These are phyloP conservation scores for Tirmania nivea DNA, from an alignment of 495 filamentous ascomycete species.

Conservation along the genomic window DNA sequence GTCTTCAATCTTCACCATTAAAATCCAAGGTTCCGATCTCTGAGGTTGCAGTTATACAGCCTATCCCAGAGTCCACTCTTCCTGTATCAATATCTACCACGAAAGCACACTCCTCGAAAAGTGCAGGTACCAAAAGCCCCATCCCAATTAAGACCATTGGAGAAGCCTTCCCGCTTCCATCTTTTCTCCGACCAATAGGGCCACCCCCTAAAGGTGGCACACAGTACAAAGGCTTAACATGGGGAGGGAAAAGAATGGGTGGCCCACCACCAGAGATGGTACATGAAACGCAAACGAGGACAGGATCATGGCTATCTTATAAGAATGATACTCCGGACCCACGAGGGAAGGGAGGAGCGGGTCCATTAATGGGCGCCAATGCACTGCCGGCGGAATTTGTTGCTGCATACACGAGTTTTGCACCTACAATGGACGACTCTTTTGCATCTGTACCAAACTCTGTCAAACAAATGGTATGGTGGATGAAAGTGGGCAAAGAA, in stretches of 20 bases:
- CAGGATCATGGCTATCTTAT: constrained; percentile 33
- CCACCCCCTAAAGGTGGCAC: constrained; percentile 24
- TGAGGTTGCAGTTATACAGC: constrained; percentile 6
- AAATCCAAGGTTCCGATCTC: not conserved
- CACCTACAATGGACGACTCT: constrained; percentile 43
- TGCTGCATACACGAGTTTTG: constrained; percentile 46
- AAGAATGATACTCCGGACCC: constrained; percentile 7
- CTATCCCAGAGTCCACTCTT: constrained; percentile 10
- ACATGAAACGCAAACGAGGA: constrained; percentile 12
- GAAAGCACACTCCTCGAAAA: not conserved
- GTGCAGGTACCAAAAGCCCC: not conserved
- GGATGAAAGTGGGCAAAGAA: constrained; percentile 36
- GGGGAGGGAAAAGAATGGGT: constrained; percentile 10
- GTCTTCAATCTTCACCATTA: not conserved
- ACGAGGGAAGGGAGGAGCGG: constrained; percentile 1
- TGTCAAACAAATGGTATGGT: constrained; percentile 43
- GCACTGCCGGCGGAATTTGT: constrained; percentile 15
- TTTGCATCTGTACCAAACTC: constrained; percentile 36
- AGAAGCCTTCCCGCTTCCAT: constrained; percentile 40
- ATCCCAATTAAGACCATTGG: constrained; percentile 24
- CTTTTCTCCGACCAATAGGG: constrained; percentile 30
- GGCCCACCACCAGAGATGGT: constrained; percentile 11
- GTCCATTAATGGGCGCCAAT: constrained; percentile 12
- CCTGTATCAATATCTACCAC: constrained; percentile 11
- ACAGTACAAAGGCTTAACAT: constrained; percentile 7